A percentile compares a stretch with the other conserved stretches of the same genome.
These are phyloP conservation scores for Yarrowia sp. DNA, from an alignment of 805 yeast genomes.

Conservation along the genomic window DNA sequence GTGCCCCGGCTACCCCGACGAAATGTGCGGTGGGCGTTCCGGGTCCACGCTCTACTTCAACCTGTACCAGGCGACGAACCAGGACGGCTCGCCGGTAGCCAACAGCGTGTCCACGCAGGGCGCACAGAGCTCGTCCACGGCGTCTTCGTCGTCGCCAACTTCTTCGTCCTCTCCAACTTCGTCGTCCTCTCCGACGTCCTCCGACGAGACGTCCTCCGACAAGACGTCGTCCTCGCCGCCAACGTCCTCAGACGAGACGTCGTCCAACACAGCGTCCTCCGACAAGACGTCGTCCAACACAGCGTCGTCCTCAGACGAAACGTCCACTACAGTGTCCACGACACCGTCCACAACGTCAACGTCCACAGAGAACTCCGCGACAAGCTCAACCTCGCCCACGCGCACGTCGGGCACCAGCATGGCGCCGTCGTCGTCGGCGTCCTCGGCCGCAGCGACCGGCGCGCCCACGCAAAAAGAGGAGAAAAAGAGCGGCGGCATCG, in stretches of 20 bases:
- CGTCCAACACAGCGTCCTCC: slow-evolving; percentile 21
- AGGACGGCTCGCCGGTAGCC: slow-evolving; percentile 3
- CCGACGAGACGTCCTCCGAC: slow-evolving; percentile 25
- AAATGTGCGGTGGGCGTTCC: slow-evolving; percentile 62
- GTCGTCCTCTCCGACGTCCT: slow-evolving; percentile 5
- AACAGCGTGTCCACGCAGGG: background rate
- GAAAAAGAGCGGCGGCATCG: slow-evolving; percentile 32
- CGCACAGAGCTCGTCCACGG: background rate
- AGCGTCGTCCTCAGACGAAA: slow-evolving; percentile 28
- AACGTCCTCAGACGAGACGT: background rate
- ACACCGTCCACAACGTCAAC: too few species aligned
- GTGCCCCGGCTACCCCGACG: slow-evolving; percentile 64
- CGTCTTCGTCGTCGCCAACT: slow-evolving; percentile 29
- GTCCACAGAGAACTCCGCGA: background rate
- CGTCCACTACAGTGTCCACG: too few species aligned
- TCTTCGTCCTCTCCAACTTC: slow-evolving; percentile 26
- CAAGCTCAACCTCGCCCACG: slow-evolving; percentile 26
- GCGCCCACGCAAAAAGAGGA: slow-evolving; percentile 35
- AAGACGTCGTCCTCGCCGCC: slow-evolving; percentile 28
- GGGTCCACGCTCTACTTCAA: slow-evolving; percentile 31
- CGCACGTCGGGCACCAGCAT: slow-evolving; percentile 13
- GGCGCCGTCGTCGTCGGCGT: background rate
- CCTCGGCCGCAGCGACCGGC: slow-evolving; percentile 33
- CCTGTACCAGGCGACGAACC: slow-evolving; percentile 30
- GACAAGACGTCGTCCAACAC: slow-evolving; percentile 27